These are phyloP conservation scores for Psilocybe mexicana DNA, from an alignment of 1,284 basidiomycete species.

Conservation along the genomic window DNA sequence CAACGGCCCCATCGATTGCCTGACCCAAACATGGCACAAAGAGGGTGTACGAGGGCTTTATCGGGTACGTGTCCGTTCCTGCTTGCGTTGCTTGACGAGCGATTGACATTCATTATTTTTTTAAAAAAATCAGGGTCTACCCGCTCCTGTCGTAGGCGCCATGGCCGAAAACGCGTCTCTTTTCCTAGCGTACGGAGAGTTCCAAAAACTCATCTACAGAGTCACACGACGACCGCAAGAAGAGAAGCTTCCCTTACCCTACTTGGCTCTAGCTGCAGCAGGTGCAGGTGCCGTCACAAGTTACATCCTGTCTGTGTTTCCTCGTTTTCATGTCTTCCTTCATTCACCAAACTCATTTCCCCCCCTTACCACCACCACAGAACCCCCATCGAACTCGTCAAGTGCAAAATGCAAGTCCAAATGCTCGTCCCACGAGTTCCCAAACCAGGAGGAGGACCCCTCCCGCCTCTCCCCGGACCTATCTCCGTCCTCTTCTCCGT, in stretches of 20 bases:
- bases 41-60: constrained; percentile 83
- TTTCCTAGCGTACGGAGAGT: constrained; percentile 83
- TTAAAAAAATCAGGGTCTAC: constrained; percentile 74
- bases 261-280: constrained; percentile 76
- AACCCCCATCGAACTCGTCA: constrained; percentile 13
- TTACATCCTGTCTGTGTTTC: constrained; percentile 68
- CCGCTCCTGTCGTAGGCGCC: constrained; percentile 87
- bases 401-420: constrained; percentile 16
- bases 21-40: constrained; percentile 72
- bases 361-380: constrained; percentile 47
- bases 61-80: constrained; percentile 52
- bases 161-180: constrained; percentile 89
- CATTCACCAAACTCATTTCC: constrained; percentile 25
- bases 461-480: constrained; percentile 7
- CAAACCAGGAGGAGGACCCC: background rate
- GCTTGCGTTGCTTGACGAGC: background rate
- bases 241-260: constrained; percentile 53
- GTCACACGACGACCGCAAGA: constrained; percentile 33
- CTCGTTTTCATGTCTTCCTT: background rate
- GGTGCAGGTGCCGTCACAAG: constrained; percentile 83
- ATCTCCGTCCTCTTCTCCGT: constrained; percentile 11
- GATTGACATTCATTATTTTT: background rate
- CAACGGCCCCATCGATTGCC: constrained; percentile 79
- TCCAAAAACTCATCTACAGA: constrained; percentile 65
- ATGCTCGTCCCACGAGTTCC: constrained; percentile 7